These are phyloP conservation scores for Daldinia caldariorum DNA, from an alignment of 495 filamentous ascomycete genomes.

Conservation along the genomic window DNA sequence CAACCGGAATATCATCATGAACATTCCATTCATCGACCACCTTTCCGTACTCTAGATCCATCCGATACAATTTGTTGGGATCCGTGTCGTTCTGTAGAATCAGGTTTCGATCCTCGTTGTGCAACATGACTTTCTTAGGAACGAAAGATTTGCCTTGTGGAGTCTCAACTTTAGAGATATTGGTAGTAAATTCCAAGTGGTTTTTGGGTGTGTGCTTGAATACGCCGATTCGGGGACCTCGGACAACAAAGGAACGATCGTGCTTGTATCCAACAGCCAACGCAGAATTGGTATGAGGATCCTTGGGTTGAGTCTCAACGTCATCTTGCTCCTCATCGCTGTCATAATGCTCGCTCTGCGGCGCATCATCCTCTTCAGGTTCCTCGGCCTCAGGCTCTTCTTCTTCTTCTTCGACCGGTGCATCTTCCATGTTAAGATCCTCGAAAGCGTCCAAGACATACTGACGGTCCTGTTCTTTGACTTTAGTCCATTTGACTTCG, in stretches of 20 bases:
- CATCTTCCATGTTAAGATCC: conserved; percentile 91
- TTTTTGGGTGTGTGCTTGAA: conserved; percentile 97
- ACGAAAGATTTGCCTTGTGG: conserved; percentile 88
- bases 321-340: conserved; percentile 92
- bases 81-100: conserved; percentile 87
- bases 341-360: conserved; percentile 75
- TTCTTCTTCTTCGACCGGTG: conserved; percentile 66
- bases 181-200: conserved; percentile 95
- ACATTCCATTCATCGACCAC: conserved; percentile 99
- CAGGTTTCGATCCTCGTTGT: conserved; percentile 90
- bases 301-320: conserved; percentile 72
- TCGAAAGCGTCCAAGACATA: conserved; percentile 97
- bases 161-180: conserved; percentile 94
- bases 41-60: conserved; percentile 98
- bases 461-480: conserved; percentile 89
- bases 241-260: conserved; percentile 95
- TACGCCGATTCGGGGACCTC: conserved; percentile 96
- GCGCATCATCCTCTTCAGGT: conserved; percentile 67
- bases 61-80: conserved; percentile 92
- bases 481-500: conserved; percentile 91
- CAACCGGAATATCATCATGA: conserved; percentile 95
- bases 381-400: conserved; percentile 73
- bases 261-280: conserved; percentile 99
- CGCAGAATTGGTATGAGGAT: conserved; percentile 91
- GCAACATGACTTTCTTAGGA: conserved; percentile 97